Conservation (phyloP, 225 moss, liverwort and hornwort species). For the Lunularia cruciata region DNA sequence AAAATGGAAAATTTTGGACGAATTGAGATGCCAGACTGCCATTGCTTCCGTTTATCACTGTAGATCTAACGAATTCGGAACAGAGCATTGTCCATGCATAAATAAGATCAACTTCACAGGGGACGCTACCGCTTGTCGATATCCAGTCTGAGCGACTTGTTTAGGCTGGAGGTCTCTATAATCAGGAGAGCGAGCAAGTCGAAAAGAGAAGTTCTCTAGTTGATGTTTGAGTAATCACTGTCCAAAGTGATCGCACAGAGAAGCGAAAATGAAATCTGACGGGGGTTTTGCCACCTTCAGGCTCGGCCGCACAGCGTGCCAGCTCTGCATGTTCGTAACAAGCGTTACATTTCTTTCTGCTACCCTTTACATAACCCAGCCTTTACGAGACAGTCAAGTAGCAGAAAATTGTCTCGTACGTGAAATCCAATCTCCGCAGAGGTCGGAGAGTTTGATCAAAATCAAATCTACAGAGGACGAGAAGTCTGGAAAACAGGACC, state of each 20-base stretch:
- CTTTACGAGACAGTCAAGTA: not conserved
- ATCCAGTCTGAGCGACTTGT: not conserved
- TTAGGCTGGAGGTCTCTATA: too few relatives aligned
- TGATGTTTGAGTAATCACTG: too few relatives aligned
- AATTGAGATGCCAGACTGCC: not conserved
- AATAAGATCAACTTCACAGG: not conserved
- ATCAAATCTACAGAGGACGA: not conserved
- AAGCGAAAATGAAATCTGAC: not conserved
- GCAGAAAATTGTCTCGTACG: not conserved
- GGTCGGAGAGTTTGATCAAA: too few relatives aligned
- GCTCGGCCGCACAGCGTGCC: constrained; percentile 3
- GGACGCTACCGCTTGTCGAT: not conserved
- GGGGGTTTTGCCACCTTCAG: not conserved
- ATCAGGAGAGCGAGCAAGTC: too few relatives aligned
- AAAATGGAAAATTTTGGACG: too few relatives aligned
- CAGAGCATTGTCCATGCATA: not conserved
- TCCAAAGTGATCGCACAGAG: too few relatives aligned
- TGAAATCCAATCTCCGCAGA: not conserved
- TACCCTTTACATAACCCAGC: not conserved
- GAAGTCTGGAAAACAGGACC: not conserved
- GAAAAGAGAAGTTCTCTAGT: too few relatives aligned
- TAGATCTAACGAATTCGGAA: not conserved
- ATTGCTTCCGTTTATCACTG: not conserved
- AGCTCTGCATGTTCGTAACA: constrained; percentile 1
- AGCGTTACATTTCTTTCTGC: not conserved